Conservation (phyloP, 108 stramenopile genomes). For the Schizochytrium sp. region DNA sequence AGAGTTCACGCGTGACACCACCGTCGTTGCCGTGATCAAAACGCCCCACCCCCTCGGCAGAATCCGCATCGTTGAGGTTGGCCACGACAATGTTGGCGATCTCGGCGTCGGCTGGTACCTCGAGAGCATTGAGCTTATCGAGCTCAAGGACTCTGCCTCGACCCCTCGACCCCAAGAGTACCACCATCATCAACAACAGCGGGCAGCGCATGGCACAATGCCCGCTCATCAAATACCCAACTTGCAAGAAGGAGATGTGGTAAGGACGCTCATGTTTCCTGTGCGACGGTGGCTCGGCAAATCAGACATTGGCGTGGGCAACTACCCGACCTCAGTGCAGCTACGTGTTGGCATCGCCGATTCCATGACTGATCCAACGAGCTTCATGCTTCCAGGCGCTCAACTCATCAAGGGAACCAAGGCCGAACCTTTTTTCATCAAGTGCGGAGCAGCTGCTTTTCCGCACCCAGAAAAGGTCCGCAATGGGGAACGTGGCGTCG, state of each 20-base stretch:
- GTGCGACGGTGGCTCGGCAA: conserved; percentile 14
- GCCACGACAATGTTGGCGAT: conserved; percentile 6
- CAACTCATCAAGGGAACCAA: not conserved
- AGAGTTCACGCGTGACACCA: not conserved
- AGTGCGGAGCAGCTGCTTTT: not conserved
- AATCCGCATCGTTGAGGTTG: not conserved
- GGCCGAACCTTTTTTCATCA: not conserved
- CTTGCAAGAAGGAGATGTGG: not conserved
- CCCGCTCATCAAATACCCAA: no score
- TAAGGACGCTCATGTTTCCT: not conserved
- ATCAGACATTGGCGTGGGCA: not conserved
- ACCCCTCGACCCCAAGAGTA: not conserved
- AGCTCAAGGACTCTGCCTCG: not conserved
- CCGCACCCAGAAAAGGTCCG: conserved; percentile 17
- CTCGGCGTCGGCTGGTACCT: conserved; percentile 1
- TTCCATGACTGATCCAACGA: conserved; percentile 4
- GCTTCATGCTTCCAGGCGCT: not conserved
- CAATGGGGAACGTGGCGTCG: not conserved
- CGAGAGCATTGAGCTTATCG: not conserved
- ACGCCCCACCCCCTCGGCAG: not conserved
- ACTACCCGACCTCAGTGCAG: not conserved
- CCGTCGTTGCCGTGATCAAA: not conserved
- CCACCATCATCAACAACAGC: no score
- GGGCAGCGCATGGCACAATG: no score
- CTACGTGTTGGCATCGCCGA: not conserved